A percentile compares a stretch with the other conserved stretches of the same genome.
These are phyloP conservation scores for Coffea eugenioides DNA, from an alignment of 257 asterid species.

Conservation along the genomic window DNA sequence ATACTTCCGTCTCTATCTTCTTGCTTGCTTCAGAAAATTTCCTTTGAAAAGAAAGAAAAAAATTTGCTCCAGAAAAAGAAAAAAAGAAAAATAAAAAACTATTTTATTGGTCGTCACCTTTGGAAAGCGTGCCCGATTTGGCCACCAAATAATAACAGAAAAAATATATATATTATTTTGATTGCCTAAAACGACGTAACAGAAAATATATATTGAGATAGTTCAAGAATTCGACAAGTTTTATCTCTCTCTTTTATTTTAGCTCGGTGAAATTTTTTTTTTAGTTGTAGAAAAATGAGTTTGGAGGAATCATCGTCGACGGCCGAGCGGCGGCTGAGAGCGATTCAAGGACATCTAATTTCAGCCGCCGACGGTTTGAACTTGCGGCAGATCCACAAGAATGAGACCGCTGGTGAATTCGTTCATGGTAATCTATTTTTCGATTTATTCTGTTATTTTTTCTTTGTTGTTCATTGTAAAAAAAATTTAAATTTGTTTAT, in stretches of 20 bases:
- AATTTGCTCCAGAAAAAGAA: no score
- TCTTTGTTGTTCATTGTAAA: neutral
- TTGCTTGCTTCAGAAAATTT: no score
- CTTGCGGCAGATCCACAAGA: constrained; percentile 41
- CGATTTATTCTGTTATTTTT: neutral
- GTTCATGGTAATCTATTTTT: constrained; percentile 37
- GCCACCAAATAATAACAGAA: neutral
- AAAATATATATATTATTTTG: no score
- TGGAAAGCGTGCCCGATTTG: constrained; percentile 47
- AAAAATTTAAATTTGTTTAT: no score
- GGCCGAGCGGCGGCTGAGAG: constrained; percentile 71
- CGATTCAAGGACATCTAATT: constrained; percentile 62
- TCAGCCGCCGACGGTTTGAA: constrained; percentile 35
- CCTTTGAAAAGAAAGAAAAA: no score
- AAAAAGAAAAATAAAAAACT: no score
- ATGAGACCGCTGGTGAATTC: constrained; percentile 67
- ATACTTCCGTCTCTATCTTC: neutral
- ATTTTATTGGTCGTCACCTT: constrained; percentile 20
- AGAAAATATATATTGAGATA: no score
- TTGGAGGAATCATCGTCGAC: constrained; percentile 48
- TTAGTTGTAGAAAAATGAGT: neutral
- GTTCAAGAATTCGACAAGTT: no score
- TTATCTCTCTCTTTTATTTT: neutral
- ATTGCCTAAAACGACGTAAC: neutral
- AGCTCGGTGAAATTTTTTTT: neutral